These are phyloP conservation scores for Aspergillus pseudotamarii DNA, from an alignment of 2,329 filamentous ascomycete genomes.

Conservation along the genomic window DNA sequence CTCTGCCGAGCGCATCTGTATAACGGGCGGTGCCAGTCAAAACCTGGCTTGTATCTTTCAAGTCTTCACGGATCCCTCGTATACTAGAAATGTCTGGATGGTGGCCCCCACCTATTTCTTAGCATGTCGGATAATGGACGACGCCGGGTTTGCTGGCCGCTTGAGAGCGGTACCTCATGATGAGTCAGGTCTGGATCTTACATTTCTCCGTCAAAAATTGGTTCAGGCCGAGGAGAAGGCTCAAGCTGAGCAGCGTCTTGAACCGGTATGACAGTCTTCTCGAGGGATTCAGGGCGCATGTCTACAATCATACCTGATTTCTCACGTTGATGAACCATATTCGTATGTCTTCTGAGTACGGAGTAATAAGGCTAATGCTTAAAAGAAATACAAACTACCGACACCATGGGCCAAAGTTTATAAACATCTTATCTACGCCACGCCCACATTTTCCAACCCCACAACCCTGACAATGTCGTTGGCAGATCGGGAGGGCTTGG, in stretches of 20 bases:
- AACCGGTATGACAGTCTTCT: constrained; percentile 44
- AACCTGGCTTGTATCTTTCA: constrained; percentile 76
- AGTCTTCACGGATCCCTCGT: constrained; percentile 76
- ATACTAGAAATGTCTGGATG: constrained; percentile 77
- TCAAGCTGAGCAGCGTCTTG: constrained; percentile 38
- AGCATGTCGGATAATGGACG: constrained; percentile 82
- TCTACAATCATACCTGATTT: background rate
- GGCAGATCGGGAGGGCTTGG: constrained; percentile 65
- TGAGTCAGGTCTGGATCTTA: constrained; percentile 73
- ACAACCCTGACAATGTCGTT: constrained; percentile 81
- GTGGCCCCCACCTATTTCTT: constrained; percentile 82
- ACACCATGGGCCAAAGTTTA: constrained; percentile 74
- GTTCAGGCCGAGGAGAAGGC: constrained; percentile 52
- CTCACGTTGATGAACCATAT: background rate
- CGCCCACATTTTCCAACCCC: constrained; percentile 88
- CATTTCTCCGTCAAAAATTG: constrained; percentile 57
- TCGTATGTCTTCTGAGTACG: background rate
- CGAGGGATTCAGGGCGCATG: background rate
- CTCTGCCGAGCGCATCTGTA: constrained; percentile 66
- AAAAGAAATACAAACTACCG: constrained; percentile 58
- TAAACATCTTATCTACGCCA: constrained; percentile 82
- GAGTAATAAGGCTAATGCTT: background rate
- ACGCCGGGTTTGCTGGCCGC: constrained; percentile 71
- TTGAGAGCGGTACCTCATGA: constrained; percentile 75
- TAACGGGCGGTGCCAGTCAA: constrained; percentile 85